Evolutionary conservation across 139 green algal genomes (phyloP), one percentile per base, ranked within the genome.

Genomic region (Coelastrella sp.): DNA sequence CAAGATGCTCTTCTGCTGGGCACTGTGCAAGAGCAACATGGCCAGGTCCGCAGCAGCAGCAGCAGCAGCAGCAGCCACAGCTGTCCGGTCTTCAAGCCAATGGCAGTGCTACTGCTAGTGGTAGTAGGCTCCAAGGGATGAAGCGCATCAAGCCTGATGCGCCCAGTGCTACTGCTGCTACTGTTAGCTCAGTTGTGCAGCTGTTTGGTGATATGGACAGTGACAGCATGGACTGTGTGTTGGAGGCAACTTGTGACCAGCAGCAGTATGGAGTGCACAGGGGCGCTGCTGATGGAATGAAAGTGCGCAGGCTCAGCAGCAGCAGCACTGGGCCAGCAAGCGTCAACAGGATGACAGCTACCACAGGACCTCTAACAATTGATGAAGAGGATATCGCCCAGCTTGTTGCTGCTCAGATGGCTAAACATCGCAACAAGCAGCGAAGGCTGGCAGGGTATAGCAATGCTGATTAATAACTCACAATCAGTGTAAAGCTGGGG

Each of bases 151-250:
- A n/a, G 45, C 50, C 50, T 50, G 34, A 64, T 32, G 45, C 73
- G 67, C 38, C 71, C 38, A 27, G 38, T 41, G 41, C 73, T 68
- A 34, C 43, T 43, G 72, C 72, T 32, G 43, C 72, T 63, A 50
- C 73, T 7, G 5, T 5, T 27, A 81, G 73, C 50, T 68, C 73
- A 38, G 50, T 59, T 4, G 0, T 81, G 34, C 23, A 71, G 51
- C 75, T 82, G 51, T 82, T 82, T 71, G 53, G 75, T 40, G 75
- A 82, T 17, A 53, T 69, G 51, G 75, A 71, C 43, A 79, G 71
- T 41, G 41, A 79, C 71, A 79, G 71, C 71, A 27, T 62, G 27
- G 71, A 79, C 27, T 32, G 45, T 30, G 50, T 67, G 32, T 27
- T n/a, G n/a, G 50, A 27, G 2, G 35, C 57, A 4, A 23, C 32